Conservation (phyloP, 1,139 yeast species). For the Meyerozyma carpophila region DNA sequence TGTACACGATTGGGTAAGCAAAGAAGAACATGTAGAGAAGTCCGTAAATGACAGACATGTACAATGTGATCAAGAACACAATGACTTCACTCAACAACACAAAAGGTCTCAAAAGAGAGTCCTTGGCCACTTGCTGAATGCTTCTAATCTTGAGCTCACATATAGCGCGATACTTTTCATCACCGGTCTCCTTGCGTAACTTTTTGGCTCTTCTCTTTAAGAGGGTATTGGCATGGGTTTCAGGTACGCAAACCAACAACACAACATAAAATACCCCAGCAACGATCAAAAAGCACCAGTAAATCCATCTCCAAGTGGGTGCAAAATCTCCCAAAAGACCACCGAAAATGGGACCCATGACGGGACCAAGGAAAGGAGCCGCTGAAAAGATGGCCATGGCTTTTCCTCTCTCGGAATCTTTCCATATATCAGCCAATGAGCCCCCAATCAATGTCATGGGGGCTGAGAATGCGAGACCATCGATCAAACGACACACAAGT, state of each 20-base stretch:
- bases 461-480: slow-evolving; percentile 9
- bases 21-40: slow-evolving; percentile 9
- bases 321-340: slow-evolving; percentile 7
- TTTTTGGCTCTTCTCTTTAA: slow-evolving; percentile 9
- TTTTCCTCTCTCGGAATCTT: slow-evolving; percentile 6
- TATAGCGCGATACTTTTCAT: slow-evolving; percentile 8
- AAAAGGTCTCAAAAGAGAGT: slow-evolving; percentile 10
- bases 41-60: slow-evolving; percentile 12
- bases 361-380: slow-evolving; percentile 18
- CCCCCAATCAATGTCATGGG: slow-evolving; percentile 13
- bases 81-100: slow-evolving; percentile 10
- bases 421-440: slow-evolving; percentile 12
- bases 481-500: slow-evolving; percentile 19
- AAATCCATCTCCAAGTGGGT: slow-evolving; percentile 3
- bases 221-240: slow-evolving; percentile 10
- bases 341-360: slow-evolving; percentile 12
- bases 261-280: slow-evolving; percentile 8
- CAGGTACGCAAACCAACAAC: slow-evolving; percentile 8
- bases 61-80: slow-evolving; percentile 10
- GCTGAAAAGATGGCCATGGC: slow-evolving; percentile 17
- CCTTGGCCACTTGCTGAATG: slow-evolving; percentile 7
- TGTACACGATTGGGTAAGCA: slow-evolving; percentile 11
- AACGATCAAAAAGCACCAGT: slow-evolving; percentile 12
- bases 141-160: slow-evolving; percentile 7
- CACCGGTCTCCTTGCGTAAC: slow-evolving; percentile 10